Evolutionary conservation across 495 filamentous ascomycete species (phyloP).

Genomic region (Penicillium lividum): DNA sequence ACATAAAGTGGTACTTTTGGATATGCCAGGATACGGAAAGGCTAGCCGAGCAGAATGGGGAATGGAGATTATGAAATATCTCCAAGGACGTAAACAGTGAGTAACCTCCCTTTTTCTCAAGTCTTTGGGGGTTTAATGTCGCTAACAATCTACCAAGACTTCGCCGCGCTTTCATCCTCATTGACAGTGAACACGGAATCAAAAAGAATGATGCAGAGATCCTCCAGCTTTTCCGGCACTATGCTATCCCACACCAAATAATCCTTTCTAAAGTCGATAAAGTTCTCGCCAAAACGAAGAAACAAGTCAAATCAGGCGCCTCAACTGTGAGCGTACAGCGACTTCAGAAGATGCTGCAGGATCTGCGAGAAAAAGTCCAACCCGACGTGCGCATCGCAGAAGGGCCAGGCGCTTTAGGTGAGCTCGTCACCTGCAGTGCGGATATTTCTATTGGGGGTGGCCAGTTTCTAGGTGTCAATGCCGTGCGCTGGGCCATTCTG

Average conservation of each 20-base stretch:
- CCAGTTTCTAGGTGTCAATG: constrained; percentile 44
- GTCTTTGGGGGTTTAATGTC: neutral
- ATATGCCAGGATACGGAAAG: constrained; percentile 94
- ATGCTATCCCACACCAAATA: constrained; percentile 70
- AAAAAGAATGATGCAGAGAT: constrained; percentile 71
- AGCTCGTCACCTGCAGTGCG: constrained; percentile 52
- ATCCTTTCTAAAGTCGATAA: constrained; percentile 83
- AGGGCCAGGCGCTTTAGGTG: constrained; percentile 50
- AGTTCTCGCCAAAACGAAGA: constrained; percentile 39
- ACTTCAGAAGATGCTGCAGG: constrained; percentile 32
- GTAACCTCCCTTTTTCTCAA: constrained; percentile 22
- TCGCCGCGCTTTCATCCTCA: constrained; percentile 75
- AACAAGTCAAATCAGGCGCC: constrained; percentile 32
- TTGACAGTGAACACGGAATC: constrained; percentile 79
- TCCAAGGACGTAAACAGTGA: constrained; percentile 66
- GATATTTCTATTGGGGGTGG: constrained; percentile 32
- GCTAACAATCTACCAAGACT: constrained; percentile 41
- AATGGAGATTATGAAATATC: constrained; percentile 80
- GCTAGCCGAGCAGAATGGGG: constrained; percentile 80
- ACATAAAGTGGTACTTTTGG: constrained; percentile 64
- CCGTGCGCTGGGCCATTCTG: constrained; percentile 53
- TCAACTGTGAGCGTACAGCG: constrained; percentile 29
- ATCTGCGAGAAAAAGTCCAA: constrained; percentile 32
- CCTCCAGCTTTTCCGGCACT: constrained; percentile 61
- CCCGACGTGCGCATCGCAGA: constrained; percentile 29